Conservation (phyloP, 768 basidiomycete species). For the Podaxis sp. region DNA sequence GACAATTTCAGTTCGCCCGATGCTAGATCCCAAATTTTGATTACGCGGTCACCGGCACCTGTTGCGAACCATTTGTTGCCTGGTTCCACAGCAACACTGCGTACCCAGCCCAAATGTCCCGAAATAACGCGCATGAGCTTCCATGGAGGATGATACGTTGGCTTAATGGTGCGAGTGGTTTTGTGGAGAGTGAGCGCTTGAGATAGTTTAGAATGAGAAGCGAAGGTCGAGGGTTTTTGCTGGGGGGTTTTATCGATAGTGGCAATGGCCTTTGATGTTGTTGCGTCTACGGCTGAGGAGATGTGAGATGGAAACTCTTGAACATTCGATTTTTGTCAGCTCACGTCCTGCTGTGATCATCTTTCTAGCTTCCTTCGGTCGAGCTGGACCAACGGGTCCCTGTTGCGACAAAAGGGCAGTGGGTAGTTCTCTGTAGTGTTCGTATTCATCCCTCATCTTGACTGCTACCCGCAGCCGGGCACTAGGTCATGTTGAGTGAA, state of each 20-base stretch:
- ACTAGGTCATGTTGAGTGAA: slow-evolving; percentile 34
- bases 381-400: slow-evolving; percentile 75
- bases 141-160: slow-evolving; percentile 95
- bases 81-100: slow-evolving; percentile 94
- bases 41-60: slow-evolving; percentile 95
- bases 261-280: slow-evolving; percentile 69
- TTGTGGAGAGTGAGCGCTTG: slow-evolving; percentile 91
- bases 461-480: slow-evolving; percentile 73
- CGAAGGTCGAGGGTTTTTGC: slow-evolving; percentile 68
- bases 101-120: slow-evolving; percentile 97
- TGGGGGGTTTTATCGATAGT: slow-evolving; percentile 73
- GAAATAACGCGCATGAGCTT: slow-evolving; percentile 96
- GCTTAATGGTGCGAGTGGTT: slow-evolving; percentile 91
- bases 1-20: slow-evolving; percentile 97
- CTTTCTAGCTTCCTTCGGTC: slow-evolving; percentile 59
- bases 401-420: slow-evolving; percentile 79
- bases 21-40: slow-evolving; percentile 99
- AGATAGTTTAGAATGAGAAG: slow-evolving; percentile 67
- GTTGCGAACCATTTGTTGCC: slow-evolving; percentile 99
- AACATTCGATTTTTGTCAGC: not conserved
- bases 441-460: slow-evolving; percentile 90
- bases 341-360: slow-evolving; percentile 71
- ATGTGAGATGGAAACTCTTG: not conserved
- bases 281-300: slow-evolving; percentile 39
- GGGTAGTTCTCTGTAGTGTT: slow-evolving; percentile 82